A percentile compares a stretch with the other conserved stretches of the same genome.
Conservation (phyloP, 306 rosid genomes). For the Glycine tomentella region DNA sequence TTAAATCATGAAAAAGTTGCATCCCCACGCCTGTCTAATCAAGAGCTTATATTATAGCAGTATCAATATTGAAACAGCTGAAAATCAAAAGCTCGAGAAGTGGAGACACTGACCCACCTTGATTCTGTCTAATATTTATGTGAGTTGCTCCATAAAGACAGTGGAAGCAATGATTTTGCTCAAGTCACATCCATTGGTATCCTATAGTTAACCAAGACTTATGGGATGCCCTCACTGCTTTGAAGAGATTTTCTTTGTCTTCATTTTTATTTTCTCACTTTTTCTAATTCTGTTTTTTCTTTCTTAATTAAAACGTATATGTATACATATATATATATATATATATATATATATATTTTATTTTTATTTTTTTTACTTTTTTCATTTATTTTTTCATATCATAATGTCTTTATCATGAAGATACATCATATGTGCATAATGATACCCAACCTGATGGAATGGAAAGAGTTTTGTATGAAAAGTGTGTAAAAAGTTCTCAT, state of each 20-base stretch:
- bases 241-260: constrained; percentile 28
- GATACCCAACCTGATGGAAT: constrained; percentile 56
- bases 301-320: background rate
- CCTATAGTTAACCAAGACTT: constrained; percentile 28
- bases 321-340: background rate
- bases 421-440: constrained; percentile 56
- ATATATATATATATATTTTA: background rate
- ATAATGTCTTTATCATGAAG: constrained; percentile 53
- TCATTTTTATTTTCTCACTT: background rate
- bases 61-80: constrained; percentile 7
- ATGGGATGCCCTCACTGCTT: constrained; percentile 10
- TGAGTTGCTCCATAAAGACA: constrained; percentile 41
- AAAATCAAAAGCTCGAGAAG: constrained; percentile 31
- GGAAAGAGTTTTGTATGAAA: constrained; percentile 54
- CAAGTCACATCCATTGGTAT: constrained; percentile 42
- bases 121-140: constrained; percentile 51
- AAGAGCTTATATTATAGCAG: constrained; percentile 39
- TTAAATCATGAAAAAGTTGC: constrained; percentile 50
- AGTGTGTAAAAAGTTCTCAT: constrained; percentile 60
- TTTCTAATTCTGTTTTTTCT: background rate
- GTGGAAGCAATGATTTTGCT: constrained; percentile 49
- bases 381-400: too few species aligned
- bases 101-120: constrained; percentile 56
- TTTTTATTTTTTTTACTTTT: too few species aligned
- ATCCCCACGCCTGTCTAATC: constrained; percentile 58